Base-by-base conservation (phyloP, 495 filamentous ascomycete species). In the Copromyces sp. region DNA sequence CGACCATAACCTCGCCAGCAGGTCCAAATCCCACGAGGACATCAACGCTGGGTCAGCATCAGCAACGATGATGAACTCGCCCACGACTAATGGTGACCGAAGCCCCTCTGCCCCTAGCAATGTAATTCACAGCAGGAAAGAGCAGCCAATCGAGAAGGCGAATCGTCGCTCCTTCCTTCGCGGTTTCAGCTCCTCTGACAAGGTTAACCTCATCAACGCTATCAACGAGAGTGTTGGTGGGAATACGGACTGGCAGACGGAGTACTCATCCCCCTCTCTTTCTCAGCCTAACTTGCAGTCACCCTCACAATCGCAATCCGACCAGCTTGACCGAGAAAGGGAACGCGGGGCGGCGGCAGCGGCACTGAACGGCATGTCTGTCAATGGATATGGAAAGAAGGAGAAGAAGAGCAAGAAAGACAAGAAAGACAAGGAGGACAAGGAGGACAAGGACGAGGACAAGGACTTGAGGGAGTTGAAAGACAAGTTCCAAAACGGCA, bases 401-500 rank as follows among this genome's bases (percentile, higher is more conserved):
- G 76, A 81, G 35, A 39, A 37, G 29, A 24, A 32, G 32, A 39
- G 8, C 70, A 37, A 35, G 53, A 65, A 65, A 9, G 29, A 65
- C 3, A 40, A 40, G 11, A 8, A 40, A 9, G 39, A 40, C 2
- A 40, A 12, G 8, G 17, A 11, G 12, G 75, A 75, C 81, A 70
- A 79, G 80, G 39, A 81, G 70, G 84, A n/a, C 83, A 86, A 65
- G 14, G 53, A 65, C 12, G 29, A 65, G 53, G 53, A 65, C 32
- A 32, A 16, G 29, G 53, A 65, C 14, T 65, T 65, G 53, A 65
- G 14, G 29, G 53, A 65, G 53, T 35, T 65, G 14, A 65, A 65
- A 9, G 53, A 65, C 14, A 65, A 65, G 53, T 65, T 65, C 53
- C 53, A 65, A 14, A 65, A 65, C 14, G 53, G 53, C 12, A 65